Evolutionary conservation across 257 asterid genomes (phyloP), one percentile per base, ranked within the genome.

Genomic region (Lavandula angustifolia): DNA sequence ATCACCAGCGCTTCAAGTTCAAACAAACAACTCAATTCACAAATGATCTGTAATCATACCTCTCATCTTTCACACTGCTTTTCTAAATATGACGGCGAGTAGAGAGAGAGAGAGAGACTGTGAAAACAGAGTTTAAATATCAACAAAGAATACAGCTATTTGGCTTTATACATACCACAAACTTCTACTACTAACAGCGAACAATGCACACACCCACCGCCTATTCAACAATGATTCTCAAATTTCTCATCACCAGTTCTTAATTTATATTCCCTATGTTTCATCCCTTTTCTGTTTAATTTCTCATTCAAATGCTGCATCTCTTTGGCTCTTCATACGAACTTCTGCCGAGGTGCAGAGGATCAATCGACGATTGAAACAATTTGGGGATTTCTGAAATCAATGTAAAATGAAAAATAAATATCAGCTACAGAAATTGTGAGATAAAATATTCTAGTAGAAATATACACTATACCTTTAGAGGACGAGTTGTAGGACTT

Each of bases 401-500:
- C 43, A 31, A 18, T 13, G 6, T 10, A 4, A 0, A 41, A 3
- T 0, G 0, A 46, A 16, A 43, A 37, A 4, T 1, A 47, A 5
- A 40, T 4, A 29, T 38, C 18, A 73, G 55, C 27, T 6, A 22
- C 27, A 22, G 27, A 22, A 22, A 22, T 22, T 0, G 27, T 22
- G 27, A 22, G 27, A 22, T 22, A 1, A 22, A 22, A 22, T 22
- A 22, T 22, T 22, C 27, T 22, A 8, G 11, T 34, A 29, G 32
- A 22, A 14, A 9, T 3, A 11, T 49, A 54, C 27, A 2, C 27
- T 40, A 47, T 74, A 79, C 92, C 95, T 77, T 74, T 56, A 4
- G 82, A 54, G 1, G 86, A 71, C 41, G 95, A 77, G 67, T 76
- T 82, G 77, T 76, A 87, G 31, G 95, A 85, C 41, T 73, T 77